Base-by-base conservation (phyloP, 306 rosid genomes). In the Cyclanthera cordifolia region DNA sequence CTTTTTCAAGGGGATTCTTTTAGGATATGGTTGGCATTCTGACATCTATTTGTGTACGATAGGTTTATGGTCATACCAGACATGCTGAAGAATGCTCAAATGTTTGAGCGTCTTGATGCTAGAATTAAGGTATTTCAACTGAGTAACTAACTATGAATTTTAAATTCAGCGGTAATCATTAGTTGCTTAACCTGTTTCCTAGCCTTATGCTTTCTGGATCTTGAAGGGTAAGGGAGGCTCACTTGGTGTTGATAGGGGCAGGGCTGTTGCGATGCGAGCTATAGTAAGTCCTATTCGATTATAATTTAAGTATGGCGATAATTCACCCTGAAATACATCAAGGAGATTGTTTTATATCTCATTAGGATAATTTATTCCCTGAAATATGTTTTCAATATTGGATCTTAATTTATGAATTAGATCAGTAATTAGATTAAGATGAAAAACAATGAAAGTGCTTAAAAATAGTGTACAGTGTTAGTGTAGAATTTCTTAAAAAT, bases 1-100 rank as follows among this genome's bases (percentile, higher is more conserved):
- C 32, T 67, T 49, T 3, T 43, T 54, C 15, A 4, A 39, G 43
- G 25, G 27, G 43, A 1, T 57, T 72, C 17, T 58, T 46, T 8
- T 8, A 25, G 28, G 65, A 72, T 27, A 17, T 23, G 21, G 21
- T 72, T 61, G 65, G 53, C n/a, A 20, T 43, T 17, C 41, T 52
- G 60, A 53, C 63, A 6, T 45, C 24, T 66, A 21, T 49, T 67
- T 50, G 11, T 68, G 72, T 61, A 76, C 53, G 43, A 13, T 80
- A 89, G 99, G 88, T 93, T 93, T 76, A 87, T 93, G 96, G 99
- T 93, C 72, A 90, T 93, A 49, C 99, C 99, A 2, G 99, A 93
- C 81, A 93, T 93, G 99, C 75, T 90, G 73, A 93, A 93, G 89
- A 93, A 93, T 68, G 99, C 99, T 70, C 99, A 96, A 47, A 93